Evolutionary conservation across 768 basidiomycete genomes (phyloP), one percentile per base, ranked within the genome.

Genomic region (Russula emetica): DNA sequence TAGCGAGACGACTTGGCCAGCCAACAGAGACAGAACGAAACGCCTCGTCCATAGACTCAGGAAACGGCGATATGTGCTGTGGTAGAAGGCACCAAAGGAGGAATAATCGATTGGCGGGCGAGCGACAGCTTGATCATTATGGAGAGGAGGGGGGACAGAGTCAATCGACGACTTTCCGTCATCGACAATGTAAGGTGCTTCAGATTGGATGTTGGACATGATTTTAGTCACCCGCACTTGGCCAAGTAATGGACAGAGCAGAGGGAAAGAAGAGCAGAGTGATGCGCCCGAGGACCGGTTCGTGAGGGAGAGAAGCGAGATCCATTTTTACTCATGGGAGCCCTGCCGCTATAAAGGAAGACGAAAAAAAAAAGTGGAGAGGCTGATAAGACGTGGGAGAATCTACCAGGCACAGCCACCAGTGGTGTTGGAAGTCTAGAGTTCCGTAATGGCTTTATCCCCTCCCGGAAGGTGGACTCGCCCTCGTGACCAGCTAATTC

Each of bases 1-100:
- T 57, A 94, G 72, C 56, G 92, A 92, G 38, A 93, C 86, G 34
- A 93, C 73, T 73, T 94, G 92, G 14, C 92, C 92, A 3, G 88
- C 85, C 30, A 92, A 58, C 40, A 94, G 72, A 24, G 87, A 83
- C 34, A 89, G 77, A 10, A 83, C 72, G 74, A 94, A 92, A 13
- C 85, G 83, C 59, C 77, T 80, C 10, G 91, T 92, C 89, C 90
- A 94, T 5, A 93, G 68, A 70, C 90, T 91, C 69, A 74, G 80
- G 78, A 88, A 88, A 42, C 91, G 81, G 14, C 74, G 75, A 68
- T 77, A 80, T 45, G 85, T 70, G 67, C 86, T 92, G 40, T 34
- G 57, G 11, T 70, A 65, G 69, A 92, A 88, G 7, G 82, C 83
- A 7, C 55, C 50, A 5, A 76, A 69, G n/a, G 90, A 90, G 13